A percentile compares a stretch with the other conserved stretches of the same genome.
phyloP scores from a whole-genome alignment of 2,329 filamentous ascomycete genomes.

The Microsporum ferrugineum region DNA sequence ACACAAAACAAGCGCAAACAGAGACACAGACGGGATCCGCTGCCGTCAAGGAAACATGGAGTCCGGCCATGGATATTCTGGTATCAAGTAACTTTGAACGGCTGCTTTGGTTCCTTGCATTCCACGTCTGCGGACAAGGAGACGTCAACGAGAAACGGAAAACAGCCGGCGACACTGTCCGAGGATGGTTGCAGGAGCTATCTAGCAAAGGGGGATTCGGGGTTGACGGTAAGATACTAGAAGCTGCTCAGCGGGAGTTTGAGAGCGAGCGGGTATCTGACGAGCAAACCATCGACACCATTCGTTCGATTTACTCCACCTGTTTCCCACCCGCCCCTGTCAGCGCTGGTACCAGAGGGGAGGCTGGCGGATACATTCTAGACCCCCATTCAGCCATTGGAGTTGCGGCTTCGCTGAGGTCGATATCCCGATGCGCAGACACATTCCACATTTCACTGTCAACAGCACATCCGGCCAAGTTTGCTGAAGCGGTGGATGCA shows the following conservation, averaged over 20 bases:
- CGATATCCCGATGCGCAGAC: slow-evolving; percentile 44
- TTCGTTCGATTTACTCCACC: slow-evolving; percentile 45
- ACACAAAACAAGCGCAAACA: slow-evolving; percentile 62
- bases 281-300: slow-evolving; percentile 56
- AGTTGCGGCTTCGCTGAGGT: slow-evolving; percentile 62
- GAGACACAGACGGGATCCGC: slow-evolving; percentile 28
- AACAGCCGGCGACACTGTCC: slow-evolving; percentile 59
- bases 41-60: slow-evolving; percentile 80
- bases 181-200: slow-evolving; percentile 64
- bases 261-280: slow-evolving; percentile 62
- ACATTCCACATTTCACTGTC: slow-evolving; percentile 69
- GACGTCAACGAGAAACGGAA: slow-evolving; percentile 37
- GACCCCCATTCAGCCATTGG: slow-evolving; percentile 91
- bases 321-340: slow-evolving; percentile 41
- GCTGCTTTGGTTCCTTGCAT: slow-evolving; percentile 83
- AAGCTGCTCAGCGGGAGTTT: slow-evolving; percentile 61
- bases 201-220: slow-evolving; percentile 74
- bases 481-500: slow-evolving; percentile 69
- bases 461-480: slow-evolving; percentile 94
- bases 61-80: slow-evolving; percentile 94
- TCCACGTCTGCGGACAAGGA: slow-evolving; percentile 57
- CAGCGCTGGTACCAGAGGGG: slow-evolving; percentile 25
- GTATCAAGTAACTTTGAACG: slow-evolving; percentile 96
- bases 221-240: slow-evolving; percentile 63
- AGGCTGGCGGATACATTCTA: slow-evolving; percentile 60